Evolutionary conservation across 2,329 filamentous ascomycete genomes (phyloP), one percentile per base, ranked within the genome.

Genomic region (Sporothrix sp.): DNA sequence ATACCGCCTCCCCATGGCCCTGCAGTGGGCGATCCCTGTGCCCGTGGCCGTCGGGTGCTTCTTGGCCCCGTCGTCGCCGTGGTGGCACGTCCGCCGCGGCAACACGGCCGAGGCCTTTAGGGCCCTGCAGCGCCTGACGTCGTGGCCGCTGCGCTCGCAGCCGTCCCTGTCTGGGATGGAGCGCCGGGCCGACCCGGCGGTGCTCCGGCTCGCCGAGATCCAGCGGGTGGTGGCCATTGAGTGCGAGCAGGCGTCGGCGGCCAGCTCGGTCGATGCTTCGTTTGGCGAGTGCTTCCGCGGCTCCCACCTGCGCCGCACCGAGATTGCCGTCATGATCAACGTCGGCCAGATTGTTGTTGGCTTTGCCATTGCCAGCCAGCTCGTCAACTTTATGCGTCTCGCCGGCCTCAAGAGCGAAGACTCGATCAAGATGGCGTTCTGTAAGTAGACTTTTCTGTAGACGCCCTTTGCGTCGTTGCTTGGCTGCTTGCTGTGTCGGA

Each of bases 161-260:
- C 23, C 18, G 7, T 44, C 48, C 10, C 38, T 21, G 3, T 35
- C n/a, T 18, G 11, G n/a, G 16, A n/a, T 13, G 11, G n/a, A 14
- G 23, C 13, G 13, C 20, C 11, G 18, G 2, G 14, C 28, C 2
- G 39, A 54, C 20, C 46, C 45, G 0, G 52, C 52, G 2, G 52
- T 70, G 63, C 7, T 46, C 10, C 65, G 72, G 3, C 63, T 71
- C 27, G 68, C 72, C 39, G 71, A 71, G 13, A 81, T 83, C 59
- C 65, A 72, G 21, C 72, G 79, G 54, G 82, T 78, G 0, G 75
- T 81, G 52, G 67, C 72, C 49, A 63, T 79, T 1, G 79, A 82
- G 60, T 66, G 72, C 51, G 33, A 47, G 10, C 70, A 75, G 47
- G 65, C 69, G 50, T 68, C 73, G 51, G 66, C 68, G 2, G 71